Conservation (phyloP, 495 filamentous ascomycete genomes). For the Niebla homalea region DNA sequence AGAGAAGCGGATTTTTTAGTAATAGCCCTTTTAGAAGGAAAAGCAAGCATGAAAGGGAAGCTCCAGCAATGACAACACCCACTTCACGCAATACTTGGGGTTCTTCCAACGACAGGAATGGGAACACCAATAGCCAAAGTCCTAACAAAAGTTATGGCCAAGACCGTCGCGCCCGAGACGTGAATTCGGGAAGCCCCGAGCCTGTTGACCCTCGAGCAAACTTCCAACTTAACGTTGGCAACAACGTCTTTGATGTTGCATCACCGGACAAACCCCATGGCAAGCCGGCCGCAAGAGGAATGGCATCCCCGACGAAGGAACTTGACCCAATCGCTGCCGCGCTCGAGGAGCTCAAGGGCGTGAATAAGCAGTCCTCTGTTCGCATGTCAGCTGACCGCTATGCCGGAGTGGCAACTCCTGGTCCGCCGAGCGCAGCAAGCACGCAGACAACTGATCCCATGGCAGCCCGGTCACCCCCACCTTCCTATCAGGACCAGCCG, state of each 20-base stretch:
- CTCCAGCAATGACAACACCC: slow-evolving; percentile 12
- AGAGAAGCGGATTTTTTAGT: slow-evolving; percentile 87
- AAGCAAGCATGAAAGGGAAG: slow-evolving; percentile 75
- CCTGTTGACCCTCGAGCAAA: slow-evolving; percentile 87
- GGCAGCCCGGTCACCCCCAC: slow-evolving; percentile 55
- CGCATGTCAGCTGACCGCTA: slow-evolving; percentile 88
- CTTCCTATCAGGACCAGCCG: slow-evolving; percentile 62
- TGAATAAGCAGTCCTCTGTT: slow-evolving; percentile 59
- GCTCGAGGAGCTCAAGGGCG: slow-evolving; percentile 81
- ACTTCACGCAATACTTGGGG: slow-evolving; percentile 28
- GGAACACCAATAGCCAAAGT: slow-evolving; percentile 21
- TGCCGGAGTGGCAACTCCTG: slow-evolving; percentile 78
- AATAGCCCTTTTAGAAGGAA: slow-evolving; percentile 92
- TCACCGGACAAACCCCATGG: slow-evolving; percentile 48
- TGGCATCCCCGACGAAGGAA: slow-evolving; percentile 27
- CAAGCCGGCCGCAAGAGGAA: slow-evolving; percentile 19
- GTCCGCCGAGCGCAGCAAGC: slow-evolving; percentile 42
- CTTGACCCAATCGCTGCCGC: slow-evolving; percentile 85
- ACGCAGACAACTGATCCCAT: slow-evolving; percentile 37
- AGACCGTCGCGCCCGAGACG: slow-evolving; percentile 11
- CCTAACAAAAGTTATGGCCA: slow-evolving; percentile 19
- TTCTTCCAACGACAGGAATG: slow-evolving; percentile 19
- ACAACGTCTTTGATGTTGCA: slow-evolving; percentile 95
- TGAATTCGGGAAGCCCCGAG: slow-evolving; percentile 54
- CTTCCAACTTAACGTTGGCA: slow-evolving; percentile 89